Percentiles rank a stretch among this genome's conserved stretches.
Conservation (phyloP, 176 grass and related monocot genomes). For the Hordeum vulgare region MorexV3_pseudomolecules_assembly NC_058522.1:521464185-521464684, state of each 20-base stretch:
- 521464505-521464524: background rate
- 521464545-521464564: background rate
- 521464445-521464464: background rate
- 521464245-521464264: background rate
- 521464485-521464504: conserved; percentile 15
- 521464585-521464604: background rate
- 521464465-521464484: background rate
- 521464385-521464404: background rate
- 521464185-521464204: background rate
- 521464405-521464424: background rate
- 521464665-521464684: background rate
- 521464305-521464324: background rate
- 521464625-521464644: background rate
- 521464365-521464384: background rate
- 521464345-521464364: no score
- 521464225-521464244: background rate
- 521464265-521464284: background rate
- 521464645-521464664: background rate
- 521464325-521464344: background rate
- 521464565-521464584: background rate
- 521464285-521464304: background rate
- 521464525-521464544: background rate
- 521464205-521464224: background rate
- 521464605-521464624: no score
- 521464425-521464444: background rate